phyloP scores from a whole-genome alignment of 2,329 filamentous ascomycete species.

The Periconia sp. region DNA sequence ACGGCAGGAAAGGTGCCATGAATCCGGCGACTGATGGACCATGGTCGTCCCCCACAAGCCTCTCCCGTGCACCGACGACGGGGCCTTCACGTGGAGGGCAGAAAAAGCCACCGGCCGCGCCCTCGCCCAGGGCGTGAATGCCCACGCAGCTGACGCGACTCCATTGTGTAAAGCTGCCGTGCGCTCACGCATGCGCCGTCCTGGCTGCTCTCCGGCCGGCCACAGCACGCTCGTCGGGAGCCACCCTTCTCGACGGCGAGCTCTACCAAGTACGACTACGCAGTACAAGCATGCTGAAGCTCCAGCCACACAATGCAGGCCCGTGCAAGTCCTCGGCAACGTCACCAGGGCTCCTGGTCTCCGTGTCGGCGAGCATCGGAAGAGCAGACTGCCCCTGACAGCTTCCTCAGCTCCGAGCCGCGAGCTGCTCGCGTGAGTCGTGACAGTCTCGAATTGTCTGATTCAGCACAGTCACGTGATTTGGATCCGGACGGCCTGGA shows the following conservation, averaged over 20 bases:
- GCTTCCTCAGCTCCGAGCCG: constrained; percentile 25
- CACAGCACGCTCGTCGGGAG: background rate
- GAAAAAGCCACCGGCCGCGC: constrained; percentile 17
- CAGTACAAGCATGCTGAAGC: constrained; percentile 6
- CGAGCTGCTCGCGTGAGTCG: constrained; percentile 34
- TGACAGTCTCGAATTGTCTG: background rate
- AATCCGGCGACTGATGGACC: constrained; percentile 2
- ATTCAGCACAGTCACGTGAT: background rate
- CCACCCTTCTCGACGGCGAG: no score
- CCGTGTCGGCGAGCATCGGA: constrained; percentile 4
- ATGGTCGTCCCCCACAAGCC: constrained; percentile 30
- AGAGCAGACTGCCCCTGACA: background rate
- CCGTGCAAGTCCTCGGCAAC: constrained; percentile 17
- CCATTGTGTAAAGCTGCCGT: constrained; percentile 15
- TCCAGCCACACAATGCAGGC: constrained; percentile 2
- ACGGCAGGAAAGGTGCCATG: no score
- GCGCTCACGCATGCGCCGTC: background rate
- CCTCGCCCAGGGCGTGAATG: background rate
- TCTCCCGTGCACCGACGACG: constrained; percentile 13
- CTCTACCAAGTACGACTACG: constrained; percentile 2
- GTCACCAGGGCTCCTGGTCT: constrained; percentile 10
- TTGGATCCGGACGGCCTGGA: no score
- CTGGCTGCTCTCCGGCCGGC: background rate
- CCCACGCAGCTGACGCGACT: constrained; percentile 23
- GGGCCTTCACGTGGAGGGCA: constrained; percentile 33